Evolutionary conservation across 139 green algal species (phyloP).

Genomic region (Micractinium sp.): DNA sequence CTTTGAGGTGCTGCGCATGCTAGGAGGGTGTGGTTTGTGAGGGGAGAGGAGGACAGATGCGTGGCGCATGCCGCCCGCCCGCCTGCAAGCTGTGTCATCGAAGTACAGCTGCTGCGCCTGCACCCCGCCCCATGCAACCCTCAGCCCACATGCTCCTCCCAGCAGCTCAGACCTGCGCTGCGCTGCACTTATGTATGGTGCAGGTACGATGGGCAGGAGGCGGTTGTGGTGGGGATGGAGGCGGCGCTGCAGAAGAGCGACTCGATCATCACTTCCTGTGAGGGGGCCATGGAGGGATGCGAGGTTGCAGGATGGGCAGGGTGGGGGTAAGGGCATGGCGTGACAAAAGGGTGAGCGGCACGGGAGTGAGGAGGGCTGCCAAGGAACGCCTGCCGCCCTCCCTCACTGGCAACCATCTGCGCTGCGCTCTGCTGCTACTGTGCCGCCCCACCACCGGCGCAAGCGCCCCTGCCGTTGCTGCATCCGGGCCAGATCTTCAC

Average conservation of each 20-base stretch:
- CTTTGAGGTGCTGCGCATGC: no score
- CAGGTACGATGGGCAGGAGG: constrained; percentile 98
- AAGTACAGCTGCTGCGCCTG: background rate
- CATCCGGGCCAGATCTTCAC: no score
- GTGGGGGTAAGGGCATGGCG: no score
- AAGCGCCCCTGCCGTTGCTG: no score
- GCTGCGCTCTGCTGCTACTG: background rate
- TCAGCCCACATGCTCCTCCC: background rate
- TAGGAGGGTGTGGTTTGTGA: no score
- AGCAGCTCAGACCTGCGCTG: background rate
- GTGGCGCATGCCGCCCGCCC: no score
- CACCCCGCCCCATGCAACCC: background rate
- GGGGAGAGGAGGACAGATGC: no score
- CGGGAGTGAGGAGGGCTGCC: no score
- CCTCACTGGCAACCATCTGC: background rate
- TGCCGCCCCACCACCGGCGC: background rate
- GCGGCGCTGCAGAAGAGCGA: constrained; percentile 77
- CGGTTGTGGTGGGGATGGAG: constrained; percentile 94
- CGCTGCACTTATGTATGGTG: background rate
- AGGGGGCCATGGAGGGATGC: background rate
- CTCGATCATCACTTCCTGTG: constrained; percentile 95
- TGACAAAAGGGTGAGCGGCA: no score
- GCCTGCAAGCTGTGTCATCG: background rate
- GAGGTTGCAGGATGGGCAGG: no score
- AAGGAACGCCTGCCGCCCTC: no score